Conservation (phyloP, 2,329 filamentous ascomycete genomes). For the Clarireedia hainanense region DNA sequence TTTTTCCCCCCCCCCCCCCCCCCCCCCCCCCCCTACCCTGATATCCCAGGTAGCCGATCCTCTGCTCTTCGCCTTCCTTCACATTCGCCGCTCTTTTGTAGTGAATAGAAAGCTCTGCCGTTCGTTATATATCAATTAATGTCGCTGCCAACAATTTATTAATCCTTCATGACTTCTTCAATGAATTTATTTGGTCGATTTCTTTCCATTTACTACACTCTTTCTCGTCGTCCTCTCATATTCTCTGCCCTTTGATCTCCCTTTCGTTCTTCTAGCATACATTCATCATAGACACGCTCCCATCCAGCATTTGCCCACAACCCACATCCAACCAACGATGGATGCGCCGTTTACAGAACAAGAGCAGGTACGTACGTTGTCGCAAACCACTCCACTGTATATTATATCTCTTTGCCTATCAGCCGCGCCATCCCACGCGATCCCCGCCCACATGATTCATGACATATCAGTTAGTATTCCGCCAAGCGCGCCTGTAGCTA, state of each 20-base stretch:
- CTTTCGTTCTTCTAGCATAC: background rate
- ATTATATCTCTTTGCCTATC: background rate
- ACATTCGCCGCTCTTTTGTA: background rate
- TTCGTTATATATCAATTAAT: background rate
- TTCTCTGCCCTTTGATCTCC: background rate
- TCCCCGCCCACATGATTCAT: no score
- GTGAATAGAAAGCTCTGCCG: background rate
- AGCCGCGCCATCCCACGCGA: conserved; percentile 7
- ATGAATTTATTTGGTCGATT: conserved; percentile 12
- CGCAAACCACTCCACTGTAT: background rate
- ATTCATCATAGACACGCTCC: background rate
- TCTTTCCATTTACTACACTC: conserved; percentile 8
- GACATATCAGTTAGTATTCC: background rate
- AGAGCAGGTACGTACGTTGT: conserved; percentile 26
- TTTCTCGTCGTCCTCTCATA: background rate
- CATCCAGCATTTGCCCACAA: background rate
- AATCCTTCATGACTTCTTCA: conserved; percentile 14
- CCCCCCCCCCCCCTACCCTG: background rate
- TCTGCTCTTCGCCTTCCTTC: background rate
- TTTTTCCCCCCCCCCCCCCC: no score
- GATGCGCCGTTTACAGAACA: conserved; percentile 23
- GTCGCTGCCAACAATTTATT: conserved; percentile 20
- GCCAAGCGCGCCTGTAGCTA: conserved; percentile 13
- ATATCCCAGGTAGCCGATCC: background rate
- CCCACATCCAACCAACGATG: conserved; percentile 12